These are phyloP conservation scores for Heracleum sosnowskyi DNA, from an alignment of 129 eudicot species.

Conservation along the genomic window DNA sequence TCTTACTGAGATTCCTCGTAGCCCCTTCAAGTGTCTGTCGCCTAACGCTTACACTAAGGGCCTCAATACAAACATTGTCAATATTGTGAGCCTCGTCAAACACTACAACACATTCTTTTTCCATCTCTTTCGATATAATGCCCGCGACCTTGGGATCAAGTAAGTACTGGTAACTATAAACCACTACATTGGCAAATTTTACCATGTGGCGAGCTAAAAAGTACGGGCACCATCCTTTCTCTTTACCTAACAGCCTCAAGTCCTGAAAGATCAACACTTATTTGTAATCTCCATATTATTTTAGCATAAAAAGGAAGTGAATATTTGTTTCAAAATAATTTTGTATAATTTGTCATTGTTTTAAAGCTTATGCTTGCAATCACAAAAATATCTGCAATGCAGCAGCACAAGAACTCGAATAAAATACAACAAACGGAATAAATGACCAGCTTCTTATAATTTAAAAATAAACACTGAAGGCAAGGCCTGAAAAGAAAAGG, in stretches of 20 bases:
- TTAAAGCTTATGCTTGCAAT: neutral
- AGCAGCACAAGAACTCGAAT: neutral
- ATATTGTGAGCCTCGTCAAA: conserved; percentile 99
- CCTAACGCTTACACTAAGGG: conserved; percentile 89
- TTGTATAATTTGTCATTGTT: neutral
- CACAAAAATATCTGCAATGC: neutral
- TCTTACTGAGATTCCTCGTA: conserved; percentile 62
- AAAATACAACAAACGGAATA: neutral
- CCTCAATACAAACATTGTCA: conserved; percentile 97
- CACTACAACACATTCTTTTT: conserved; percentile 87
- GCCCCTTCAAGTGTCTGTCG: conserved; percentile 97
- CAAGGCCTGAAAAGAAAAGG: neutral
- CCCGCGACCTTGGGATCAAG: conserved; percentile 99
- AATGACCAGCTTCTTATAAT: neutral
- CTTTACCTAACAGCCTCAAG: conserved; percentile 76
- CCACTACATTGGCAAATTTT: conserved; percentile 95
- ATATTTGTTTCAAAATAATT: neutral
- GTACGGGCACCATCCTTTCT: conserved; percentile 93
- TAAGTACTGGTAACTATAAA: conserved; percentile 89
- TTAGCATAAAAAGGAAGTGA: neutral
- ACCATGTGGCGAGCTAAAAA: conserved; percentile 93
- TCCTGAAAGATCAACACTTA: conserved; percentile 39
- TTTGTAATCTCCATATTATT: neutral
- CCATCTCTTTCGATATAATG: conserved; percentile 93
- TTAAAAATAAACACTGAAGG: neutral